These are phyloP conservation scores for Perkinsus marinus DNA, from an alignment of 169 alveolate genomes.

Conservation along the genomic window DNA sequence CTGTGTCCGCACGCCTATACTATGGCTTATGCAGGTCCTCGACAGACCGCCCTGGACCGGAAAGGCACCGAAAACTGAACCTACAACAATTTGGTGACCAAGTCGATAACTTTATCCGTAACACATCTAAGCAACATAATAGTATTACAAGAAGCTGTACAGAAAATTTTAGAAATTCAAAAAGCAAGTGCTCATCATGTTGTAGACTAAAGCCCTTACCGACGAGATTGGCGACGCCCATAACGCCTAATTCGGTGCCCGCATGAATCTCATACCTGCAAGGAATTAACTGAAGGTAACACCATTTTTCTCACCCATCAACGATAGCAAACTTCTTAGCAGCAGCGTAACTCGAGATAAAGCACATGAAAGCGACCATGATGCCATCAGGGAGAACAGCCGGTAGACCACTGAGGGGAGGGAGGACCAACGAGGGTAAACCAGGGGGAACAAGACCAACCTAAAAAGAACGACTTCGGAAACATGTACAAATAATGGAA, in stretches of 20 bases:
- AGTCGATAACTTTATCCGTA: too few species aligned
- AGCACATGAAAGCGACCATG: not conserved
- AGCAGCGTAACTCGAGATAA: not conserved
- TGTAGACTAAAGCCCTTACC: too few species aligned
- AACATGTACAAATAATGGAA: too few species aligned
- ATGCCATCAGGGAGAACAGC: not conserved
- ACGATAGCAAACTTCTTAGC: not conserved
- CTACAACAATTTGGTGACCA: not conserved
- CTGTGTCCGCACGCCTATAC: not conserved
- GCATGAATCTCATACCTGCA: not conserved
- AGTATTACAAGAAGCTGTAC: not conserved
- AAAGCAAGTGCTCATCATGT: too few species aligned
- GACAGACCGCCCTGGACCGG: not conserved
- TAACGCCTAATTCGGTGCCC: not conserved
- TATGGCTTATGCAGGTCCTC: not conserved
- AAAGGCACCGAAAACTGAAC: not conserved
- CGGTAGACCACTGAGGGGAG: not conserved
- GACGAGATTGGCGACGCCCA: not conserved
- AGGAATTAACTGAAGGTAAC: not conserved
- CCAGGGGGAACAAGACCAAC: not conserved
- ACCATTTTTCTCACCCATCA: not conserved
- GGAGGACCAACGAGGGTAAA: not conserved
- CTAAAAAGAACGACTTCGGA: too few species aligned
- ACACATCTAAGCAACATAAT: too few species aligned
- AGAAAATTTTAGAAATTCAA: not conserved